Conservation (phyloP, 345 rosid species). For the Abelmoschus esculentus region DNA sequence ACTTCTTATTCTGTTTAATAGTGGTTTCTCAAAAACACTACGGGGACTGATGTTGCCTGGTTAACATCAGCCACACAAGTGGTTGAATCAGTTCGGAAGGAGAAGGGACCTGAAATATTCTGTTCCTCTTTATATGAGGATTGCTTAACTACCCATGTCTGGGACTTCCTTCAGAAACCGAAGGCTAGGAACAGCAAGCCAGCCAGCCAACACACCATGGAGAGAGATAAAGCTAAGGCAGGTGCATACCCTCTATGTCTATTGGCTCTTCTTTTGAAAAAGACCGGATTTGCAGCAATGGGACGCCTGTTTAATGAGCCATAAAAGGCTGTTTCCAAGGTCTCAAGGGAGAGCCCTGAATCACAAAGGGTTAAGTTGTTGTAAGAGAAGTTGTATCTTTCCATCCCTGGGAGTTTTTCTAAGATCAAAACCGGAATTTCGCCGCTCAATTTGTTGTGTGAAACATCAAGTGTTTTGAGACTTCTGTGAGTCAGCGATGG, state of each 20-base stretch:
- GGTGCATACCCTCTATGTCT: constrained; percentile 44
- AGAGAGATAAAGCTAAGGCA: constrained; percentile 62
- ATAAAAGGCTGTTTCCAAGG: constrained; percentile 40
- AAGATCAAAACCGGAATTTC: constrained; percentile 49
- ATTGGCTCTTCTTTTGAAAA: constrained; percentile 40
- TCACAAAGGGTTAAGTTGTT: constrained; percentile 84
- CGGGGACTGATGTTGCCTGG: constrained; percentile 66
- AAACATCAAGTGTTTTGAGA: constrained; percentile 62
- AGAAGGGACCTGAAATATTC: constrained; percentile 71
- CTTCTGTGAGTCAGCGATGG: constrained; percentile 36
- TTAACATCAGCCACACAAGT: constrained; percentile 95
- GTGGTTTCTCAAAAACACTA: constrained; percentile 85
- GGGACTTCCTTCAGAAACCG: constrained; percentile 49
- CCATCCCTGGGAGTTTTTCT: constrained; percentile 50
- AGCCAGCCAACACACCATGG: constrained; percentile 49
- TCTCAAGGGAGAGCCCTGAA: constrained; percentile 33
- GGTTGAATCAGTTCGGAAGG: constrained; percentile 83
- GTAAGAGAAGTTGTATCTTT: constrained; percentile 78
- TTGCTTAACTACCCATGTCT: constrained; percentile 54
- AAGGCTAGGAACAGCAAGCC: constrained; percentile 64
- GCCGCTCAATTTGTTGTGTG: constrained; percentile 73
- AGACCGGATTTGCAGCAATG: constrained; percentile 62
- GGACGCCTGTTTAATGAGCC: constrained; percentile 71
- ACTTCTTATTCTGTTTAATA: constrained; percentile 75
- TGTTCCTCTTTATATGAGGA: constrained; percentile 66